phyloP scores from a whole-genome alignment of 768 basidiomycete species.

The Mycena galopus region DNA sequence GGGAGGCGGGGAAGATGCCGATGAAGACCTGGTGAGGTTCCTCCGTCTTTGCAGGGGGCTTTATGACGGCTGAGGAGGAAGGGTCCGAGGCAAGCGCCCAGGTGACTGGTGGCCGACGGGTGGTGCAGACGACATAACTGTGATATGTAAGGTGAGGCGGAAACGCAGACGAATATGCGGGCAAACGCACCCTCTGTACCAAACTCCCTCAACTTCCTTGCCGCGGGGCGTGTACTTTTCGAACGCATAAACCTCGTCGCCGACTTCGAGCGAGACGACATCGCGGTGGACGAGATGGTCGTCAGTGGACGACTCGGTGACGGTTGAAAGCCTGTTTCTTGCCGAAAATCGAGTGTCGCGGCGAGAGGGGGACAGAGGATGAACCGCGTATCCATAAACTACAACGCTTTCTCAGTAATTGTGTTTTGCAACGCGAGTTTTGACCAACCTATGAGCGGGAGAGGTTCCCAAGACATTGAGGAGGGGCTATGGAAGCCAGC shows the following conservation, averaged over 20 bases:
- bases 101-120: conserved; percentile 77
- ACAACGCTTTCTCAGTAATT: neutral
- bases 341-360: conserved; percentile 75
- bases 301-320: conserved; percentile 71
- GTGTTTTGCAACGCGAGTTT: neutral
- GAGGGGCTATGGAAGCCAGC: neutral
- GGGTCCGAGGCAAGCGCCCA: conserved; percentile 74
- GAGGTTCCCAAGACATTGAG: conserved; percentile 57
- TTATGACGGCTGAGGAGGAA: conserved; percentile 59
- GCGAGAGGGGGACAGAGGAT: conserved; percentile 83
- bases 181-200: conserved; percentile 92
- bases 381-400: conserved; percentile 92
- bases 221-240: conserved; percentile 85
- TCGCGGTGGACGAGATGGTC: conserved; percentile 77
- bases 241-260: conserved; percentile 97
- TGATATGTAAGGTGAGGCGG: conserved; percentile 20
- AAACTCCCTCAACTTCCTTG: conserved; percentile 83
- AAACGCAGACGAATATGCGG: conserved; percentile 14
- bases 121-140: conserved; percentile 90
- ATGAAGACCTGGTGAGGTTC: conserved; percentile 92
- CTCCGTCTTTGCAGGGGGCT: conserved; percentile 71
- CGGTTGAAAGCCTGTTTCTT: conserved; percentile 70
- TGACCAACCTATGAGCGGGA: conserved; percentile 53
- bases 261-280: conserved; percentile 90
- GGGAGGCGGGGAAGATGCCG: conserved; percentile 93